Conservation (phyloP, 1,284 basidiomycete genomes). For the Sutorius eximius region DNA sequence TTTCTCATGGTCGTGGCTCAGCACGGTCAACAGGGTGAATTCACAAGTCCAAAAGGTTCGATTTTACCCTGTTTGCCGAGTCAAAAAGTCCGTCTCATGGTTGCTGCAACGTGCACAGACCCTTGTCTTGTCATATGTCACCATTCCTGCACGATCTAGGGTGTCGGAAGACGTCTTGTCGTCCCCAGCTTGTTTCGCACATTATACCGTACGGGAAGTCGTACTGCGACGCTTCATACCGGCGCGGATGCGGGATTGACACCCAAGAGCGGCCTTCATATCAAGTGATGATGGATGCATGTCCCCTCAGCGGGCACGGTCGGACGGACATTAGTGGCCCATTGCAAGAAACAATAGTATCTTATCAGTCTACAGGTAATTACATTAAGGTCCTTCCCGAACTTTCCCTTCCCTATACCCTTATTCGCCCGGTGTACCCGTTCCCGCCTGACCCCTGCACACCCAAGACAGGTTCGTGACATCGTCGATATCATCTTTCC, state of each 20-base stretch:
- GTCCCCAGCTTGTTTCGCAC: conserved; percentile 67
- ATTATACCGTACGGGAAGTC: conserved; percentile 85
- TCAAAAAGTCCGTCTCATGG: not conserved
- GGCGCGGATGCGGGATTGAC: conserved; percentile 85
- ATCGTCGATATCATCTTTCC: not conserved
- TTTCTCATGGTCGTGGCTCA: conserved; percentile 93
- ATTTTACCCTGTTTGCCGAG: conserved; percentile 28
- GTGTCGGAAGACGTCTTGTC: conserved; percentile 53
- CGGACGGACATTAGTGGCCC: not conserved
- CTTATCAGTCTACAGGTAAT: conserved; percentile 9
- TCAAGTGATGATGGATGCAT: not conserved
- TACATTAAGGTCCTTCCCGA: conserved; percentile 16
- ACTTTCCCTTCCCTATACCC: not conserved
- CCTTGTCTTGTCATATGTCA: conserved; percentile 86
- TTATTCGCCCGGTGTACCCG: conserved; percentile 3
- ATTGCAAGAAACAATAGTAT: conserved; percentile 9
- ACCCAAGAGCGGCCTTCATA: not conserved
- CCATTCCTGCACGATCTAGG: conserved; percentile 73
- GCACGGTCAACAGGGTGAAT: conserved; percentile 96
- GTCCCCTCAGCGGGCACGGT: not conserved
- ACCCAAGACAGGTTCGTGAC: not conserved
- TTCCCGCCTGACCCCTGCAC: not conserved
- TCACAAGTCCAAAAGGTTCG: conserved; percentile 94
- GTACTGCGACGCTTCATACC: conserved; percentile 86
- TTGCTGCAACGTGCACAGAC: conserved; percentile 54